These are phyloP conservation scores for Clitopilus passeckerianus DNA, from an alignment of 768 basidiomycete species.

Conservation along the genomic window DNA sequence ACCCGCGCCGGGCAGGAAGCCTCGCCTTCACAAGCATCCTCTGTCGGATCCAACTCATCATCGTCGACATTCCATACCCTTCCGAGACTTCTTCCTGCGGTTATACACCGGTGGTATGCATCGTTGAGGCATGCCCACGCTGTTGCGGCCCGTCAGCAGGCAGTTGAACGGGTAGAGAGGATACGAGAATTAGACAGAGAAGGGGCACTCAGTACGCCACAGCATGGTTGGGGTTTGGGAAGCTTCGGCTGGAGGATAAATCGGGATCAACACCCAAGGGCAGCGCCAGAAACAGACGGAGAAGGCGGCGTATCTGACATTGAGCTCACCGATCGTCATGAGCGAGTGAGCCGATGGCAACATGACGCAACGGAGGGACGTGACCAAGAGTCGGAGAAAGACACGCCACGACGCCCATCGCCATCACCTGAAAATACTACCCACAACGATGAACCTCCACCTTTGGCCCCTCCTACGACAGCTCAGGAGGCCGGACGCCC, in stretches of 20 bases:
- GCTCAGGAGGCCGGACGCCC: conserved; percentile 11
- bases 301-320: not conserved
- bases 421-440: not conserved
- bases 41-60: conserved; percentile 8
- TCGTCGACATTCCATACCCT: conserved; percentile 13
- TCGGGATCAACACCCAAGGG: conserved; percentile 6
- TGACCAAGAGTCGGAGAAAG: not conserved
- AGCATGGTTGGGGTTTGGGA: conserved; percentile 69
- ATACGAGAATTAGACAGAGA: conserved; percentile 56
- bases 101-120: conserved; percentile 51
- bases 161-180: conserved; percentile 60
- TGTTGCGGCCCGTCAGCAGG: conserved; percentile 65
- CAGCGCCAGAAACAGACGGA: not conserved
- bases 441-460: conserved; percentile 1
- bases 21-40: conserved; percentile 3
- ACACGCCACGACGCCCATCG: not conserved
- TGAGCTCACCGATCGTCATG: not conserved
- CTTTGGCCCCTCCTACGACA: conserved; percentile 8
- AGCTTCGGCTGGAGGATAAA: conserved; percentile 46
- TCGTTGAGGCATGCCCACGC: conserved; percentile 67
- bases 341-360: not conserved
- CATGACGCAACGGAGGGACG: not conserved
- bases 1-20: not conserved
- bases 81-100: conserved; percentile 31
- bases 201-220: conserved; percentile 17